Base-by-base conservation (phyloP, 345 rosid genomes). In the Eucalyptus guilfoylei region DNA sequence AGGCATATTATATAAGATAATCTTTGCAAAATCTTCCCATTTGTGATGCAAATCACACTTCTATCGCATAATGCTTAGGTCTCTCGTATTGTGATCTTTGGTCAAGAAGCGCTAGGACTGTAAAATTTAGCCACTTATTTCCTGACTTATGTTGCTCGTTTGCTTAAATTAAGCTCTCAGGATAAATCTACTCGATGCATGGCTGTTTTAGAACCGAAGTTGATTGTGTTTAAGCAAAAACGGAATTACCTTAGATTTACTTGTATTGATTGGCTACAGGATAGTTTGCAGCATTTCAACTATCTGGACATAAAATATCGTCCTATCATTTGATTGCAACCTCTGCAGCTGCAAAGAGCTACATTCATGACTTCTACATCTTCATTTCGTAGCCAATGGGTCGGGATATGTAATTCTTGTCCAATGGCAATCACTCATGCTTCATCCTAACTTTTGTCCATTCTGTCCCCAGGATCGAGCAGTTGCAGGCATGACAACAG, bases 401-500 rank as follows among this genome's bases (percentile, higher is more conserved):
- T 72, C 28, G 1, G 23, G 5, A 72, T 37, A 72, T 72, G 45
- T 37, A 72, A 72, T 37, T 37, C 83, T 72, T 37, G 83, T 72
- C 45, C 81, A 34, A 37, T 34, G 40, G 23, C 42, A 42, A 37
- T 5, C 42, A 19, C 83, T 72, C 45, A 37, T 37, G 45, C 13
- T 42, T 37, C 83, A 10, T 50, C 88, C 12, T 86, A 64, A 47
- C 42, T n/a, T 87, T 49, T 90, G 28, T 32, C 58, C 62, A 21
- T 49, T 62, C 76, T n/a, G n/a, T 80, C 62, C 80, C 42, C 86
- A 93, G 95, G 93, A 40, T 89, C 91, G 69, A 88, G 90, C 89
- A 88, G 88, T 80, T 89, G 85, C 23, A 90, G 90, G 7, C 92
- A 91, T 88, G 89, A 92, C 62, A 91, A 91, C 52, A 87, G 92